Base-by-base conservation (phyloP, 805 yeast genomes). In the Komagataella pastoris region DNA sequence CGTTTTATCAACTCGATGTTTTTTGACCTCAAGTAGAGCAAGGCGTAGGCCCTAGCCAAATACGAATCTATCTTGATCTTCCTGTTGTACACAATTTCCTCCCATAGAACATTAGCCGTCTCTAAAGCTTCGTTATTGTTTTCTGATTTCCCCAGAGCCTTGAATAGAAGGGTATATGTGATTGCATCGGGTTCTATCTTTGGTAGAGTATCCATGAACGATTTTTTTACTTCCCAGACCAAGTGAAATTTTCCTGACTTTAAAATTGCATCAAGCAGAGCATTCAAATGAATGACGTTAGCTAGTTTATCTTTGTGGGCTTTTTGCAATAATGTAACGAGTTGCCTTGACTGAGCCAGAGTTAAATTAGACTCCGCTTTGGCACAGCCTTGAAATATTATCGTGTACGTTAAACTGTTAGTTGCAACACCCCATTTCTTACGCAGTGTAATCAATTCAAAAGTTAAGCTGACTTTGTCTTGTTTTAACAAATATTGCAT, bases 401-500 rank as follows among this genome's bases (percentile, higher is more conserved):
- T 70, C 6, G 77, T 76, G 49, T 71, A 59, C 2, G 78, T 66
- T 36, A 71, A 68, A 23, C 77, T 75, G 56, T 81, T 77, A 4
- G 73, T 66, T 2, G 75, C 73, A 10, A 80, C 71, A 1, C 75
- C 76, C 81, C 86, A 76, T 60, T 81, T 83, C 57, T 79, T 81
- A 49, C 87, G 68, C 65, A 76, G 73, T 50, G 73, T 71, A 54
- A 73, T 72, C 17, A 77, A 56, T 46, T 76, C 76, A 23, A 82
- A 52, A 0, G 85, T 84, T 6, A 69, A 70, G 47, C 73, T 71
- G 0, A 73, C 61, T 19, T 73, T 71, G 2, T 74, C 71, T 7
- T 67, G 57, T 6, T 62, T 61, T 3, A 82, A 63, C 46, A 73
- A 67, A 68, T 79, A 73, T 54, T 75, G 72, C 59, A 80, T 61